Percentiles rank a stretch among this genome's conserved stretches.
Evolutionary conservation across 2,329 filamentous ascomycete genomes (phyloP).

Genomic region (Aspergillus pseudoglaucus): DNA sequence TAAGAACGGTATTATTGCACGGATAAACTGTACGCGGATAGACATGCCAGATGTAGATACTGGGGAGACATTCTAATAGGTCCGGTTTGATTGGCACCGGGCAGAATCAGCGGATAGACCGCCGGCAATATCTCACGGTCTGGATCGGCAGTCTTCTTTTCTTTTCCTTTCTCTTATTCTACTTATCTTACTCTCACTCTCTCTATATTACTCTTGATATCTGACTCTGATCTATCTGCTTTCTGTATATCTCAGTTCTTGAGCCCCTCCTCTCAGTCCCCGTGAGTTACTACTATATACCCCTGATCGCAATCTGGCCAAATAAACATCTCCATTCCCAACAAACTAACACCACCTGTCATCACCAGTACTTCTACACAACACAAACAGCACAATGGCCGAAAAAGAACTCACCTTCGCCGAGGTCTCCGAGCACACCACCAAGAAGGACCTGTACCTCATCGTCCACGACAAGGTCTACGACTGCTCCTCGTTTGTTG

Average conservation of each 20-base stretch:
- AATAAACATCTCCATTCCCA: conserved; percentile 2
- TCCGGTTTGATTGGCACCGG: background rate
- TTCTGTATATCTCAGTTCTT: no score
- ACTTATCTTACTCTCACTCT: background rate
- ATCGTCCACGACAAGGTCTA: conserved; percentile 98
- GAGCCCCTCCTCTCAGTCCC: no score
- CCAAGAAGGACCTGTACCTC: conserved; percentile 86
- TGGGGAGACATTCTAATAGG: background rate
- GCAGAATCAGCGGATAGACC: background rate
- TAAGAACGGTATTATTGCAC: background rate
- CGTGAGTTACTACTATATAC: no score
- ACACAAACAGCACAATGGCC: conserved; percentile 43
- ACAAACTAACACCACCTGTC: background rate
- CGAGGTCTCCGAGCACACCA: conserved; percentile 78
- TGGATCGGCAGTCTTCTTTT: conserved; percentile 3
- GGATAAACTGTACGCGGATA: background rate
- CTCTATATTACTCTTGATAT: conserved; percentile 1
- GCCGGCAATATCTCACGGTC: conserved; percentile 1
- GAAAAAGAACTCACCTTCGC: conserved; percentile 64
- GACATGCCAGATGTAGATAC: background rate
- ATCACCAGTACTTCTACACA: background rate
- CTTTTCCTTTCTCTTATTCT: conserved; percentile 3
- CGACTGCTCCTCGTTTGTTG: conserved; percentile 78
- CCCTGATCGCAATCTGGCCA: conserved; percentile 2
- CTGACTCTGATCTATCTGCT: conserved; percentile 1